phyloP scores from a whole-genome alignment of 495 filamentous ascomycete genomes.

The Arthonia radiata region DNA sequence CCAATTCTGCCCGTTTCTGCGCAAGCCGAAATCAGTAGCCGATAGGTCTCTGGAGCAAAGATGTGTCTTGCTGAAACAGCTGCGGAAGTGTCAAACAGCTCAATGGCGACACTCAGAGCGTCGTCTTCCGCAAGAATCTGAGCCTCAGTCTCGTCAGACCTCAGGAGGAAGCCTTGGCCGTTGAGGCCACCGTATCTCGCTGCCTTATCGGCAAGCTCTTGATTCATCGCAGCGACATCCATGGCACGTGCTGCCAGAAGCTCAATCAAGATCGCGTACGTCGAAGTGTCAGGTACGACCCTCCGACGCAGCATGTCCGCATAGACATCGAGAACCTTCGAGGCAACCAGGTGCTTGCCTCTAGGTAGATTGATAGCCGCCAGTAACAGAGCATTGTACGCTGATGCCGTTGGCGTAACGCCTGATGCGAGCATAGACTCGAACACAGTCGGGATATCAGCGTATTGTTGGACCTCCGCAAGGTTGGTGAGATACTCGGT shows the following conservation, averaged over 20 bases:
- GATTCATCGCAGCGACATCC: slow-evolving; percentile 42
- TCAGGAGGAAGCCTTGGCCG: slow-evolving; percentile 70
- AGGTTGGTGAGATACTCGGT: slow-evolving; percentile 54
- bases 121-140: slow-evolving; percentile 67
- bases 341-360: slow-evolving; percentile 52
- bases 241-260: slow-evolving; percentile 56
- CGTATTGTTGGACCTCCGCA: slow-evolving; percentile 37
- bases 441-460: slow-evolving; percentile 73
- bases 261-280: slow-evolving; percentile 65
- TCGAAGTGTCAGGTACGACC: slow-evolving; percentile 55
- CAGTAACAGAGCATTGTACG: slow-evolving; percentile 73
- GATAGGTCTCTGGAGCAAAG: slow-evolving; percentile 53
- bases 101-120: slow-evolving; percentile 56
- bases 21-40: slow-evolving; percentile 59
- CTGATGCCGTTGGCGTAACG: slow-evolving; percentile 48
- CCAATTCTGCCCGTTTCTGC: slow-evolving; percentile 50
- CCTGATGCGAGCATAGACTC: slow-evolving; percentile 59
- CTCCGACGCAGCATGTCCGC: slow-evolving; percentile 81
- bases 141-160: slow-evolving; percentile 60
- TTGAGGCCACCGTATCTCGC: slow-evolving; percentile 64
- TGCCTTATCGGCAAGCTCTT: slow-evolving; percentile 46
- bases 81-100: slow-evolving; percentile 55
- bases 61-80: slow-evolving; percentile 22
- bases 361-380: slow-evolving; percentile 53
- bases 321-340: slow-evolving; percentile 84